Percentiles rank a stretch among this genome's conserved stretches.
phyloP scores from a whole-genome alignment of 108 stramenopile genomes.

The Fragilaria crotonensis region DNA sequence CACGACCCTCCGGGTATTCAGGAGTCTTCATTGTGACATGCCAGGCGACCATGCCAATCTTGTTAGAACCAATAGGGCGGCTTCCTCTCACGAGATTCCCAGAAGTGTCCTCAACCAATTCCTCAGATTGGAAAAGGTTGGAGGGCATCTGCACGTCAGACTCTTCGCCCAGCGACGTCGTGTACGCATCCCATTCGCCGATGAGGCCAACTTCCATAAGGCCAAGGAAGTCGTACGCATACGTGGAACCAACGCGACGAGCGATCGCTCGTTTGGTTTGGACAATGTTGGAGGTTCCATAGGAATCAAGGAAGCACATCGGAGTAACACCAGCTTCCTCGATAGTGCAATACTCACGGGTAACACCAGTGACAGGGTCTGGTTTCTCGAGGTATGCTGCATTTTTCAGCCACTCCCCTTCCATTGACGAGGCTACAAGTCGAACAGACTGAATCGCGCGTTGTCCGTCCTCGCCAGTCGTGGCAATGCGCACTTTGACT shows the following conservation, averaged over 20 bases:
- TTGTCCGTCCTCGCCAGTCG: slow-evolving; percentile 51
- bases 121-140: slow-evolving; percentile 60
- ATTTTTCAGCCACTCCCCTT: slow-evolving; percentile 91
- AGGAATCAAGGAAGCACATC: slow-evolving; percentile 94
- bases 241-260: slow-evolving; percentile 94
- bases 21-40: slow-evolving; percentile 90
- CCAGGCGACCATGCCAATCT: slow-evolving; percentile 97
- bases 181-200: slow-evolving; percentile 68
- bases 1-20: slow-evolving; percentile 95
- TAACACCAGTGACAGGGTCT: slow-evolving; percentile 90
- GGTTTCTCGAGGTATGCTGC: slow-evolving; percentile 88
- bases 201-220: slow-evolving; percentile 89
- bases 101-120: slow-evolving; percentile 70
- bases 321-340: slow-evolving; percentile 53
- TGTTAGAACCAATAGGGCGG: slow-evolving; percentile 90
- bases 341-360: slow-evolving; percentile 84
- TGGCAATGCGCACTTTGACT: slow-evolving; percentile 81
- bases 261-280: slow-evolving; percentile 95
- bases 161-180: slow-evolving; percentile 39
- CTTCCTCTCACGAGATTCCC: slow-evolving; percentile 63
- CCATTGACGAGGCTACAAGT: slow-evolving; percentile 91
- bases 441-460: slow-evolving; percentile 73
- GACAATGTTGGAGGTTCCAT: slow-evolving; percentile 79
- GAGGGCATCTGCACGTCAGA: slow-evolving; percentile 44
- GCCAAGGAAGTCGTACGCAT: slow-evolving; percentile 97